These are phyloP conservation scores for Vitis rupestris DNA, from an alignment of 164 flowering plant genomes.

Conservation along the genomic window DNA sequence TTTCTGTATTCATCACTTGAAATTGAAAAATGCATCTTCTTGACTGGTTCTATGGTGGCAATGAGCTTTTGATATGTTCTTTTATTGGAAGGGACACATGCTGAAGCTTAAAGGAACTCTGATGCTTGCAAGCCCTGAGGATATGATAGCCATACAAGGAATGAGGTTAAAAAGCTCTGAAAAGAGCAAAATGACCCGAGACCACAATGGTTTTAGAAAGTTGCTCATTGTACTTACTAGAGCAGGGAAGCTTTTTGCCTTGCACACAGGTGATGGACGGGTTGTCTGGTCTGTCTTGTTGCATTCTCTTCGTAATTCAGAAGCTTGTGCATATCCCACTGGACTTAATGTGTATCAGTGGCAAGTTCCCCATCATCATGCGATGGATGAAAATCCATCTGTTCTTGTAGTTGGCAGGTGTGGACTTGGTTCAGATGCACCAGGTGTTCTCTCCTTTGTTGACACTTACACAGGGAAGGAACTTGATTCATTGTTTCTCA, in stretches of 20 bases:
- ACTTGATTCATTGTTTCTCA: conserved; percentile 40
- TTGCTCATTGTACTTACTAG: conserved; percentile 86
- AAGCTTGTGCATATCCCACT: conserved; percentile 51
- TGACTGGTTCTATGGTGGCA: not conserved
- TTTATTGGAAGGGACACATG: conserved; percentile 66
- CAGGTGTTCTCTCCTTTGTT: conserved; percentile 77
- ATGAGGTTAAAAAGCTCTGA: conserved; percentile 84
- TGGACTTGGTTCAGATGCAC: conserved; percentile 46
- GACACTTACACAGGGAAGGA: conserved; percentile 88
- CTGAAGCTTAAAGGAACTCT: conserved; percentile 93
- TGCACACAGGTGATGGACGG: conserved; percentile 95
- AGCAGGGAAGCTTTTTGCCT: conserved; percentile 81
- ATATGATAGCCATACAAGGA: conserved; percentile 77
- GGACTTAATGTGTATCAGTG: conserved; percentile 77
- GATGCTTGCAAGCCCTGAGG: conserved; percentile 94
- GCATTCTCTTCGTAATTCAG: conserved; percentile 59
- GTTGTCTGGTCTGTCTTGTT: conserved; percentile 84
- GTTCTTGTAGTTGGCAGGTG: conserved; percentile 88
- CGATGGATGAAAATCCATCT: conserved; percentile 89
- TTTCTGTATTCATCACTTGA: not conserved
- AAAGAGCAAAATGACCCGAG: conserved; percentile 93
- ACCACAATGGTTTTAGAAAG: conserved; percentile 92
- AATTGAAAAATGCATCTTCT: not conserved
- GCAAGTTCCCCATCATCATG: conserved; percentile 97
- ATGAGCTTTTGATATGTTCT: conserved; percentile 7